Conservation (phyloP, 164 flowering plant species). For the Nymphaea thermarum region DNA sequence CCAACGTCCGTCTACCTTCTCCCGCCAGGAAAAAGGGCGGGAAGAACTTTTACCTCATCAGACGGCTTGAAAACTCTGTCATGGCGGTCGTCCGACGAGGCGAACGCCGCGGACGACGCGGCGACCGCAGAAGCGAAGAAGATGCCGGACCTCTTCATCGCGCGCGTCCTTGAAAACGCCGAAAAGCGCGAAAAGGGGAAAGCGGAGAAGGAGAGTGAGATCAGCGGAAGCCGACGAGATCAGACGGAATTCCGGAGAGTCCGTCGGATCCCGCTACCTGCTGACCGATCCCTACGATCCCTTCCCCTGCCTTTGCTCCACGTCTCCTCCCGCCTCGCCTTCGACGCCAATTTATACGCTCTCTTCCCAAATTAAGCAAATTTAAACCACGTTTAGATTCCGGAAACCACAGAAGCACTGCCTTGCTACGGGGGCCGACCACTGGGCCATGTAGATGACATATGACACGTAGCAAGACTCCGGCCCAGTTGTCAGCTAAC, state of each 20-base stretch:
- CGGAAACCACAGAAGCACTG: background rate
- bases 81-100: conserved; percentile 19
- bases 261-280: background rate
- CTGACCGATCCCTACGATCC: background rate
- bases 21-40: background rate
- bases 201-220: background rate
- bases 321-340: background rate
- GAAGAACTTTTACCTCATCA: conserved; percentile 5
- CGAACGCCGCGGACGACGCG: conserved; percentile 34
- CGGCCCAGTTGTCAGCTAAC: no score
- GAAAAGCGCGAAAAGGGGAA: background rate
- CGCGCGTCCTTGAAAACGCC: background rate
- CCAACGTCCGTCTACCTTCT: background rate
- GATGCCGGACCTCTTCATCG: conserved; percentile 33
- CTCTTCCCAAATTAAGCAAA: no score
- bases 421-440: no score
- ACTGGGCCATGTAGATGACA: no score
- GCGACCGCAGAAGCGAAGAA: conserved; percentile 33
- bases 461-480: no score
- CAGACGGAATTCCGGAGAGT: background rate
- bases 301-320: background rate
- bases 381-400: background rate
- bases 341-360: background rate
- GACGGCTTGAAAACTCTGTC: conserved; percentile 1
- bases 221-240: background rate